Evolutionary conservation across 2,329 filamentous ascomycete genomes (phyloP).

Genomic region (Colletotrichum sp.): DNA sequence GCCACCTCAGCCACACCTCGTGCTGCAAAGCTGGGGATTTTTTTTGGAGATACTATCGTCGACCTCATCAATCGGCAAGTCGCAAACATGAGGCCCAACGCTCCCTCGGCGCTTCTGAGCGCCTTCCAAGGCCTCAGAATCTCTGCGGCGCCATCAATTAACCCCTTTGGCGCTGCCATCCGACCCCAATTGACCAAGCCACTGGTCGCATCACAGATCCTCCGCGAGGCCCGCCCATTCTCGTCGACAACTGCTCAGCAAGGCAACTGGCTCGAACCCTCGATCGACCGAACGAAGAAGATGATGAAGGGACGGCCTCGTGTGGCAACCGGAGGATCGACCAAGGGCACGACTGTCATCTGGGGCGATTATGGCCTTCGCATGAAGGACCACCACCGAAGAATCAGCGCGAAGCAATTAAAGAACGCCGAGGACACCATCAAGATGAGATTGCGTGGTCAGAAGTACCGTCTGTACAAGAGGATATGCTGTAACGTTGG

Average conservation of each 20-base stretch:
- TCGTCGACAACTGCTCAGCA: conserved; percentile 67
- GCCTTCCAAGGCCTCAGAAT: conserved; percentile 57
- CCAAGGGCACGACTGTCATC: conserved; percentile 90
- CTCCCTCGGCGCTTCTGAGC: conserved; percentile 49
- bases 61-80: conserved; percentile 26
- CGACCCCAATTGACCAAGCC: conserved; percentile 29
- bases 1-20: conserved; percentile 21
- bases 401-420: conserved; percentile 85
- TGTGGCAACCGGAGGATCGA: conserved; percentile 88
- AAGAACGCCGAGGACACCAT: conserved; percentile 95
- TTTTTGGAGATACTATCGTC: conserved; percentile 35
- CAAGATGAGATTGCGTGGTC: conserved; percentile 82
- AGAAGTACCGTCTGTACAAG: conserved; percentile 93
- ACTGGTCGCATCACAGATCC: conserved; percentile 35
- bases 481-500: conserved; percentile 91
- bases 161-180: conserved; percentile 38
- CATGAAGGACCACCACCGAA: conserved; percentile 90
- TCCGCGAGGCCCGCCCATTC: conserved; percentile 67
- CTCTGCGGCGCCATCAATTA: conserved; percentile 42
- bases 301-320: conserved; percentile 91
- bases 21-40: conserved; percentile 27
- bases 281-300: conserved; percentile 75
- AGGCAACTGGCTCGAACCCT: conserved; percentile 84
- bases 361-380: conserved; percentile 97
- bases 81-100: conserved; percentile 51